Evolutionary conservation across 2,329 filamentous ascomycete species (phyloP).

Genomic region (Sodiomyces alkalinus): DNA sequence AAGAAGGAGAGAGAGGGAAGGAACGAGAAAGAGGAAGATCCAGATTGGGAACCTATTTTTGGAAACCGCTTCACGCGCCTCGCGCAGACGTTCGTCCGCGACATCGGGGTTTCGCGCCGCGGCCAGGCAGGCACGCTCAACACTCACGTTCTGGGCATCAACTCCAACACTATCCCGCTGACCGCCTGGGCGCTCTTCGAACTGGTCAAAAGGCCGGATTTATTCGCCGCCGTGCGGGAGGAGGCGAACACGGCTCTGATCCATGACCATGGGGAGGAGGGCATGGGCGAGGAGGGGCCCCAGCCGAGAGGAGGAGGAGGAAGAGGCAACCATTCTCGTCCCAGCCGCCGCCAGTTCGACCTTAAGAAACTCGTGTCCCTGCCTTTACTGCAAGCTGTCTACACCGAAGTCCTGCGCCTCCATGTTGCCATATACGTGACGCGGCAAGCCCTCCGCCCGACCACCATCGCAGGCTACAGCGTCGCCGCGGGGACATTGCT

Average conservation of each 20-base stretch:
- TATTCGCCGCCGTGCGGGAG: constrained; percentile 9
- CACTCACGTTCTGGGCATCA: constrained; percentile 6
- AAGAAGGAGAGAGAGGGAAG: constrained; percentile 4
- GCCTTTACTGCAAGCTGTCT: constrained; percentile 14
- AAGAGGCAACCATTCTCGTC: no score
- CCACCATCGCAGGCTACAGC: constrained; percentile 7
- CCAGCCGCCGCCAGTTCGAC: constrained; percentile 7
- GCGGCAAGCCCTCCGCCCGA: constrained; percentile 9
- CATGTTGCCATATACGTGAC: constrained; percentile 12
- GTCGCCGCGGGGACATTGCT: constrained; percentile 9
- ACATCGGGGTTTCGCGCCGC: background rate
- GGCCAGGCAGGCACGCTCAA: background rate
- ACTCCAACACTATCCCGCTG: constrained; percentile 15
- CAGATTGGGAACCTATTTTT: constrained; percentile 14
- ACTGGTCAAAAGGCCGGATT: constrained; percentile 9
- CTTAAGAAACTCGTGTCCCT: constrained; percentile 7
- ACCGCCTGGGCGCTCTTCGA: constrained; percentile 15
- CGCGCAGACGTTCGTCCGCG: no score
- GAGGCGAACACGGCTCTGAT: constrained; percentile 9
- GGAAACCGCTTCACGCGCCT: constrained; percentile 12
- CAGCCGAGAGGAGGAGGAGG: no score
- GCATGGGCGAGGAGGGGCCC: no score
- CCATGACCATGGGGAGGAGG: no score
- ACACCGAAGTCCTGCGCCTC: constrained; percentile 12
- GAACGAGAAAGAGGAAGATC: constrained; percentile 6